These are phyloP conservation scores for Puccinia coronata DNA, from an alignment of 1,284 basidiomycete genomes.

Conservation along the genomic window DNA sequence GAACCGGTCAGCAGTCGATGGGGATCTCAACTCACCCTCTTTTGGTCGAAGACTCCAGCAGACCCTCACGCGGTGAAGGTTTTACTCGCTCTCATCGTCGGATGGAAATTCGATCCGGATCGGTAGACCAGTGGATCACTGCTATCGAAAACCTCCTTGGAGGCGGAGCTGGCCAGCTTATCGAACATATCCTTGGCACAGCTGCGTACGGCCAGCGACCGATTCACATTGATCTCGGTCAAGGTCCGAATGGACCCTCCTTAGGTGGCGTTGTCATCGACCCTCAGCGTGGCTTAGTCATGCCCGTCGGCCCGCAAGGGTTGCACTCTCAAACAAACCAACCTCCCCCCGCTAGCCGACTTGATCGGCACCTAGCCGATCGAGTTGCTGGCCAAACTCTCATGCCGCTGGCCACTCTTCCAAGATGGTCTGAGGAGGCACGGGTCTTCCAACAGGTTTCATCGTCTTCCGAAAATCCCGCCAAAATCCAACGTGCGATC, in stretches of 20 bases:
- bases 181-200: conserved; percentile 69
- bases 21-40: conserved; percentile 72
- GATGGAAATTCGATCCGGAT: conserved; percentile 63
- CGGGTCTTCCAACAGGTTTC: too few relatives aligned
- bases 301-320: conserved; percentile 48
- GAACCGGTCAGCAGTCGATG: conserved; percentile 43
- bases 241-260: too few relatives aligned
- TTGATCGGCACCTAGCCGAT: conserved; percentile 49
- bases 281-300: conserved; percentile 34
- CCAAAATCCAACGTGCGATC: too few relatives aligned
- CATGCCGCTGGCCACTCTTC: too few relatives aligned
- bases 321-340: conserved; percentile 23
- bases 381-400: too few relatives aligned
- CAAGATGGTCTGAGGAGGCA: conserved; percentile 32
- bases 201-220: conserved; percentile 39
- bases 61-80: conserved; percentile 60
- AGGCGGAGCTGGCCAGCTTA: conserved; percentile 75
- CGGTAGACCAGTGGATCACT: conserved; percentile 69
- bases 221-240: too few relatives aligned
- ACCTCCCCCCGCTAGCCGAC: conserved; percentile 34
- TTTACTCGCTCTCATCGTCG: conserved; percentile 63
- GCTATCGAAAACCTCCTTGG: conserved; percentile 81
- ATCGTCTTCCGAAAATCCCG: too few relatives aligned
- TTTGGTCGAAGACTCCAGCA: conserved; percentile 65
- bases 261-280: conserved; percentile 50